Conservation (phyloP, 1,284 basidiomycete species). For the Leucoagaricus sp. region DNA sequence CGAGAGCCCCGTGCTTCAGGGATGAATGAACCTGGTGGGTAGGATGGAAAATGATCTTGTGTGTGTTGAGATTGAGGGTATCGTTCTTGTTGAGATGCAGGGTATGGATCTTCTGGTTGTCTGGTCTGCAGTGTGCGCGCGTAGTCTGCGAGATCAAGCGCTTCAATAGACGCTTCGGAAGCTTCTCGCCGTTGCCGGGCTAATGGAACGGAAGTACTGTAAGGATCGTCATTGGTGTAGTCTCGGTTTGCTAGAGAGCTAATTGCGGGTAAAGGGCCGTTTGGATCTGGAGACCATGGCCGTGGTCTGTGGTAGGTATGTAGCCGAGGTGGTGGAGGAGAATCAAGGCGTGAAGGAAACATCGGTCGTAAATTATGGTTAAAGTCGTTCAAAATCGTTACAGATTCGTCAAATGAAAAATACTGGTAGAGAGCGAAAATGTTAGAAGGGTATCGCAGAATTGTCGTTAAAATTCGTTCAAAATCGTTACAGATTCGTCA, state of each 20-base stretch:
- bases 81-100: constrained; percentile 27
- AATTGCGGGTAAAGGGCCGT: constrained; percentile 48
- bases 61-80: constrained; percentile 27
- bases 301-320: constrained; percentile 30
- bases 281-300: constrained; percentile 68
- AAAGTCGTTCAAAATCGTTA: constrained; percentile 6
- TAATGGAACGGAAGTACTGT: constrained; percentile 17
- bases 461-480: constrained; percentile 3
- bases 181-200: constrained; percentile 42
- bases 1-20: constrained; percentile 9
- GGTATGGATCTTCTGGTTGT: constrained; percentile 36
- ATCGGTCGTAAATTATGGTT: constrained; percentile 3
- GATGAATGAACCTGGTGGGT: constrained; percentile 37
- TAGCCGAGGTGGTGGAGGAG: constrained; percentile 6
- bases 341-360: constrained; percentile 10
- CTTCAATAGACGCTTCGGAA: constrained; percentile 67
- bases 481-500: constrained; percentile 7
- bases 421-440: neutral
- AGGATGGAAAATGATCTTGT: constrained; percentile 37
- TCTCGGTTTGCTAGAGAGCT: constrained; percentile 17
- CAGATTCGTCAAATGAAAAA: constrained; percentile 6
- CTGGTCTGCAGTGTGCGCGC: constrained; percentile 46
- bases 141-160: constrained; percentile 71
- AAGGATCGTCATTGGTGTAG: constrained; percentile 22
- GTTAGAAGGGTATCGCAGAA: neutral